phyloP scores from a whole-genome alignment of 2,329 filamentous ascomycete genomes.

The Sclerotinia borealis region DNA sequence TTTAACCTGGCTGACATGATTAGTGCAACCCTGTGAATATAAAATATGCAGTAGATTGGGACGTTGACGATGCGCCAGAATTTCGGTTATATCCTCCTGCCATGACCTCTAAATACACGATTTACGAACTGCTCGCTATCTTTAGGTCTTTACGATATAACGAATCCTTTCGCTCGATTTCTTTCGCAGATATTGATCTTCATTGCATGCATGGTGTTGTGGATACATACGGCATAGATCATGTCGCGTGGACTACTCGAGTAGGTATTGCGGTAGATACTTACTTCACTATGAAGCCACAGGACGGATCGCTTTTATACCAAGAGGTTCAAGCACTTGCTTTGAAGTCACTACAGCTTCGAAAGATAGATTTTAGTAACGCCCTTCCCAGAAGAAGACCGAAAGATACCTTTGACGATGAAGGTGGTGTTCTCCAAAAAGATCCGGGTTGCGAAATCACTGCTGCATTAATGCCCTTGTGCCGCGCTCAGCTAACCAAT shows the following conservation, averaged over 20 bases:
- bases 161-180: slow-evolving; percentile 61
- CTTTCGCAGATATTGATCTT: slow-evolving; percentile 59
- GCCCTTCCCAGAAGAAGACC: slow-evolving; percentile 50
- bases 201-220: slow-evolving; percentile 56
- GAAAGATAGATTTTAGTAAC: slow-evolving; percentile 59
- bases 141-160: slow-evolving; percentile 65
- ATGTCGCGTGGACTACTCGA: slow-evolving; percentile 54
- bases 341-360: slow-evolving; percentile 56
- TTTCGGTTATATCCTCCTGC: slow-evolving; percentile 58
- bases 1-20: slow-evolving; percentile 1
- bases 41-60: slow-evolving; percentile 53
- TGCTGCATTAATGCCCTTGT: slow-evolving; percentile 62
- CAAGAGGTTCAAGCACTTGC: slow-evolving; percentile 64
- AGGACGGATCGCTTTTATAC: slow-evolving; percentile 48
- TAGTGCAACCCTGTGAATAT: slow-evolving; percentile 56
- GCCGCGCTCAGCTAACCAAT: slow-evolving; percentile 59
- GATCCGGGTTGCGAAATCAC: slow-evolving; percentile 64
- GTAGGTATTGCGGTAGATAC: slow-evolving; percentile 33
- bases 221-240: slow-evolving; percentile 55
- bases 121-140: slow-evolving; percentile 61
- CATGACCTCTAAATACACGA: slow-evolving; percentile 48
- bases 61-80: slow-evolving; percentile 60
- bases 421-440: slow-evolving; percentile 43
- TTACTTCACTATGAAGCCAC: slow-evolving; percentile 31
- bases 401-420: slow-evolving; percentile 37